Evolutionary conservation across 2,329 filamentous ascomycete genomes (phyloP).

Genomic region (Colletotrichum lupini): DNA sequence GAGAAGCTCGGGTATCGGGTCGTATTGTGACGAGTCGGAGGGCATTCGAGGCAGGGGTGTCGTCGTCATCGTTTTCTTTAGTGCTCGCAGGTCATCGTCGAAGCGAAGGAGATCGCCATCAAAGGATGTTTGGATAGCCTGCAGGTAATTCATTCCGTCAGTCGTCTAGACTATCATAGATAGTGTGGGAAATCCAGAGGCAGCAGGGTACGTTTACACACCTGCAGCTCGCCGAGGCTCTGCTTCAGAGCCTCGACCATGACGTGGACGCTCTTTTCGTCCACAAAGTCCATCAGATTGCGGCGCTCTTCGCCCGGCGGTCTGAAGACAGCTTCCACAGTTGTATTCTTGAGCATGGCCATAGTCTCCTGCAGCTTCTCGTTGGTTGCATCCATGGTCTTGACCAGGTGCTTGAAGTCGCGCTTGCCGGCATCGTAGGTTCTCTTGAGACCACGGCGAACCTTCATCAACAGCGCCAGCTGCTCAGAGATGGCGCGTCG

Average conservation of each 20-base stretch:
- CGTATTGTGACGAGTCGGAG: slow-evolving; percentile 49
- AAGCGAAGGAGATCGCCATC: slow-evolving; percentile 81
- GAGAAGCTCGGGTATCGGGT: slow-evolving; percentile 65
- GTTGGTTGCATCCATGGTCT: slow-evolving; percentile 74
- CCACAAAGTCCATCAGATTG: slow-evolving; percentile 80
- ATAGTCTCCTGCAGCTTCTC: slow-evolving; percentile 74
- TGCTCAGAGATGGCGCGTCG: slow-evolving; percentile 70
- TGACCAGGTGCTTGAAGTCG: slow-evolving; percentile 71
- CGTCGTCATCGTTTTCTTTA: slow-evolving; percentile 68
- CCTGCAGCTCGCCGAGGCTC: slow-evolving; percentile 78
- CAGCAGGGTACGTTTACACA: slow-evolving; percentile 42
- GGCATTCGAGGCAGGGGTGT: slow-evolving; percentile 47
- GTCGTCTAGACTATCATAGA: background rate
- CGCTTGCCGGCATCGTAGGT: slow-evolving; percentile 68
- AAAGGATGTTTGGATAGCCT: slow-evolving; percentile 77
- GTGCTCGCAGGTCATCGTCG: slow-evolving; percentile 76
- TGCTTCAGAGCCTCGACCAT: slow-evolving; percentile 75
- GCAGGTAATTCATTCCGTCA: slow-evolving; percentile 19
- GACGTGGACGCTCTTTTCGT: slow-evolving; percentile 74
- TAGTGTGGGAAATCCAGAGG: background rate
- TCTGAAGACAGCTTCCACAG: slow-evolving; percentile 72
- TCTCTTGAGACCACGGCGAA: slow-evolving; percentile 62
- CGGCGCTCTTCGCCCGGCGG: slow-evolving; percentile 68
- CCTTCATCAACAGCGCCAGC: slow-evolving; percentile 60
- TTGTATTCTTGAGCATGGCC: slow-evolving; percentile 70